A percentile compares a stretch with the other conserved stretches of the same genome.
Evolutionary conservation across 257 asterid species (phyloP).

Genomic region (Fraxinus excelsior): DNA sequence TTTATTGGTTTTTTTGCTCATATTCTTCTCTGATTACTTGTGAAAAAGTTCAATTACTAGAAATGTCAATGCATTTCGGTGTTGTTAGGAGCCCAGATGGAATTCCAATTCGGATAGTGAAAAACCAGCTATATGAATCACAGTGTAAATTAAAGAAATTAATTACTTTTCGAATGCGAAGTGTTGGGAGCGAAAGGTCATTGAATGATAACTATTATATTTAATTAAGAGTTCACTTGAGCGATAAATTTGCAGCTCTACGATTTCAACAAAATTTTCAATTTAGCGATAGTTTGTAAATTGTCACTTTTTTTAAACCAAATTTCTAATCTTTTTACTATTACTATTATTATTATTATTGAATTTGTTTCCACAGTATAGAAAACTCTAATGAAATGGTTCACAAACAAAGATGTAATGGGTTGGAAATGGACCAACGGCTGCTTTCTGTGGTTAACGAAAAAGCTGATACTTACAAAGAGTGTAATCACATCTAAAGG

Average conservation of each 20-base stretch:
- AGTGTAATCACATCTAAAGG: background rate
- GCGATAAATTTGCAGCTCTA: background rate
- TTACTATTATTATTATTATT: too few species aligned
- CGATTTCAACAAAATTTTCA: background rate
- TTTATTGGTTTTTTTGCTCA: background rate
- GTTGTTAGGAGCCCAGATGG: background rate
- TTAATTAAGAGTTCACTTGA: background rate
- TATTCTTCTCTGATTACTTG: background rate
- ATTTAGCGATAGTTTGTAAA: background rate
- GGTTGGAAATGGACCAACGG: background rate
- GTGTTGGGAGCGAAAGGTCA: background rate
- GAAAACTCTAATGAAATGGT: too few species aligned
- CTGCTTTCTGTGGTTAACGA: background rate
- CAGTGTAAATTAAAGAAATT: background rate
- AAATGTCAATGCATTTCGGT: background rate
- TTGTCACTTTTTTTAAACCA: background rate
- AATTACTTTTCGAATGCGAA: background rate
- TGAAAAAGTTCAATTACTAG: background rate
- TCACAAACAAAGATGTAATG: too few species aligned
- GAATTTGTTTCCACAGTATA: background rate
- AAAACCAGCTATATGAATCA: background rate
- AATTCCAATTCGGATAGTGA: background rate
- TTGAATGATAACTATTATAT: background rate
- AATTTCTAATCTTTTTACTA: too few species aligned
- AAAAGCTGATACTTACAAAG: background rate